A percentile compares a stretch with the other conserved stretches of the same genome.
Conservation (phyloP, 2,329 filamentous ascomycete species). For the Monilinia polystroma region DNA sequence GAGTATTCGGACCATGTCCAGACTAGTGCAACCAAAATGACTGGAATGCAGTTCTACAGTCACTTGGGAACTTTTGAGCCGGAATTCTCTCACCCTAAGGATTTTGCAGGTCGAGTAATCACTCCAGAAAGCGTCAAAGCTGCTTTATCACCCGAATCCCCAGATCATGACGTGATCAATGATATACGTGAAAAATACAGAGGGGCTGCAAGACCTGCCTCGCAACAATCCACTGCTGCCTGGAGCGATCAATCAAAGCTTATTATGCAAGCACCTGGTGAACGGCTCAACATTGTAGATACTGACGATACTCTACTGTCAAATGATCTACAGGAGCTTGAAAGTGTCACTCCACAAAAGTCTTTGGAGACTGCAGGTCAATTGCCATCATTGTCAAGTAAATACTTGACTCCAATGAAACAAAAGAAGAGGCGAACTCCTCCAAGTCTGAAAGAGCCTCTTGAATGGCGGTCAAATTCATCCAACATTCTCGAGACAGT, state of each 20-base stretch:
- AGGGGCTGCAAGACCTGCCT: not conserved
- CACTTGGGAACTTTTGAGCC: not conserved
- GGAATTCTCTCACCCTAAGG: conserved; percentile 1
- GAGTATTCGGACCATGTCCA: conserved; percentile 40
- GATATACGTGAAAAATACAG: conserved; percentile 1
- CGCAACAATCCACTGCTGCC: not conserved
- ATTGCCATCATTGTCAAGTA: not conserved
- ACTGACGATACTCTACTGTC: not conserved
- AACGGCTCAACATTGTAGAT: not conserved
- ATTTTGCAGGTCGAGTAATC: conserved; percentile 2
- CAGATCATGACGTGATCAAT: conserved; percentile 8
- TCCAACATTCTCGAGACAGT: not conserved
- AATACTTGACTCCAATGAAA: not conserved
- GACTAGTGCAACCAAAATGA: not conserved
- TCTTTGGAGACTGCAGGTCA: not conserved
- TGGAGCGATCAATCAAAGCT: not conserved
- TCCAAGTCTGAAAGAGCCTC: no score
- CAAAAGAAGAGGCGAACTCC: not conserved
- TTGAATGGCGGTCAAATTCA: not conserved
- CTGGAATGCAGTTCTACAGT: conserved; percentile 14
- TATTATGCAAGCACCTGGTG: not conserved
- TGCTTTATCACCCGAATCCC: conserved; percentile 3
- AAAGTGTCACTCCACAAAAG: not conserved
- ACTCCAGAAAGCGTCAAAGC: conserved; percentile 7
- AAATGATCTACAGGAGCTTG: not conserved